Evolutionary conservation across 345 rosid genomes (phyloP), one percentile per base, ranked within the genome.

Genomic region (Salix arbutifolia): DNA sequence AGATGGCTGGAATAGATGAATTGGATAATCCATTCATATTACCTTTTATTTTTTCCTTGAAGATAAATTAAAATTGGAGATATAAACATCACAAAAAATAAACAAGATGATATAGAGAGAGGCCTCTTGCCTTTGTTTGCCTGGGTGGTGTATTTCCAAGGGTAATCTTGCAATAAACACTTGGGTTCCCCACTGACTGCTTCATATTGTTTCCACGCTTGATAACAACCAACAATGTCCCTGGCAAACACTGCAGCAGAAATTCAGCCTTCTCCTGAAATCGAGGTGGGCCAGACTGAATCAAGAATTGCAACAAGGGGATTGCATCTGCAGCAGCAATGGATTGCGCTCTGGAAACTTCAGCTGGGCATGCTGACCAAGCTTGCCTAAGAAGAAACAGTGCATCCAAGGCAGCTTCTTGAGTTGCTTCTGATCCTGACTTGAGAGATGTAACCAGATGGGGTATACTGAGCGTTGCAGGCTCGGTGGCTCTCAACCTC

Each of bases 211-310:
- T 94, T 70, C 99, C 99, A 33, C 97, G 93, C 80, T 92, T 96
- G 81, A 96, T 92, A 48, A 91, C 89, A 73, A 94, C 99, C 44
- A 92, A 90, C 72, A 96, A 72, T 13, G 99, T 96, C 70, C 99
- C 99, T 5, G 99, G 99, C 86, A 96, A 89, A 80, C 99, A 96
- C 85, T 96, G 99, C 82, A 96, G 83, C 44, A 96, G 86, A 81
- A 91, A 94, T 78, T 96, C 99, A 4, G 99, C 90, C 89, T 96
- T 96, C 88, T 96, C 99, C 86, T 96, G 99, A 82, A 96, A 96
- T 80, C 99, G 83, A 6, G 99, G 98, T n/a, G 99, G 99, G 73
- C 97, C 99, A 72, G 99, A 94, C 84, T 94, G 99, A 81, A 96
- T 96, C 80, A 94, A 87, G 85, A 89, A 94, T 76, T 96, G 99